Evolutionary conservation across 2,329 filamentous ascomycete species (phyloP), one percentile per base, ranked within the genome.

Genomic region (Kalmusia sp.): DNA sequence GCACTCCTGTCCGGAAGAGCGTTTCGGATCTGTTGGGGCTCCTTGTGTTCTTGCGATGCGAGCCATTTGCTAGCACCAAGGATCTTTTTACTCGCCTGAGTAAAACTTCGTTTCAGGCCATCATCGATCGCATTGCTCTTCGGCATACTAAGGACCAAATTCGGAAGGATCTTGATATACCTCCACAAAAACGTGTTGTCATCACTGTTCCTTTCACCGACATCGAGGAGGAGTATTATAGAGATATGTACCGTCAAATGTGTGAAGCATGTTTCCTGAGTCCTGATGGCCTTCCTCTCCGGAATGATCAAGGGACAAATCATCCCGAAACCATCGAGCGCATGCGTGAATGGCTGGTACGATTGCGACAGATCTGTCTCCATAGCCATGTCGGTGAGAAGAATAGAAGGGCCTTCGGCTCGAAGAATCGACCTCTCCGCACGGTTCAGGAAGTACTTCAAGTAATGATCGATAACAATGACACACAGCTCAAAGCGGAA

Each of bases 181-280:
- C 95, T 8, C 80, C 86, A 0, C 95, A 99, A 68, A 93, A 90
- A 66, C 87, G 95, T 8, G 87, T 92, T 57, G 88, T 96, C 9
- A 91, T 98, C 52, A 95, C 89, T 1, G 87, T 96, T 71, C 92
- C 95, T 0, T 96, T 98, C 66, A 95, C 90, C 0, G 86, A 91
- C 0, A 85, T 98, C 9, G 95, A 98, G 69, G 91, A 97, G 68
- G 91, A 97, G 67, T 87, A 96, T 67, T 98, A 98, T 66, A 81
- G 84, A 35, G 84, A 87, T 6, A 74, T 96, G 2, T 92, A 93
- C 68, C 82, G 86, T 41, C 80, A 90, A 56, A 92, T 96, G 84
- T 87, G 87, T 46, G 81, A 87, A 24, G 84, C 85, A 1, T 90
- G 87, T 57, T 87, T 84, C 1, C 72, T 98, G 6, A 81, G 86